Percentiles rank a stretch among this genome's conserved stretches.
phyloP scores from a whole-genome alignment of 2,329 filamentous ascomycete genomes.

The Biscogniauxia marginata region DNA sequence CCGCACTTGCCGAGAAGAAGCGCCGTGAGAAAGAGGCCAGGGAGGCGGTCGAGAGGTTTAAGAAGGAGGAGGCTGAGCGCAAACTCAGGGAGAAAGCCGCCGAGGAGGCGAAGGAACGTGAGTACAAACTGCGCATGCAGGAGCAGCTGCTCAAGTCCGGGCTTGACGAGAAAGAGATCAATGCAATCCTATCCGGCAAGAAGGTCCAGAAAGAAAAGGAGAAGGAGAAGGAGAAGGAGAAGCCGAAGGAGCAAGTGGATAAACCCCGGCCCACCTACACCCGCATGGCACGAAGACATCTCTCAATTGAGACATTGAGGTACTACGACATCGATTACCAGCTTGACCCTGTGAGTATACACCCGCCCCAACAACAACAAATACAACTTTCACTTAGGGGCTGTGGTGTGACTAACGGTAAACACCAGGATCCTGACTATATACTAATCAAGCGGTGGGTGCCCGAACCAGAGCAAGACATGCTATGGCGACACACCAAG shows the following conservation, averaged over 20 bases:
- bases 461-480: conserved; percentile 67
- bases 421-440: conserved; percentile 60
- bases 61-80: conserved; percentile 48
- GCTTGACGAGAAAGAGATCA: conserved; percentile 57
- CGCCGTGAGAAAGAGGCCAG: conserved; percentile 46
- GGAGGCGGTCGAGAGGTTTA: conserved; percentile 52
- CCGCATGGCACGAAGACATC: conserved; percentile 59
- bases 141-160: conserved; percentile 59
- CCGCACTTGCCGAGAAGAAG: conserved; percentile 44
- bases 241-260: conserved; percentile 13
- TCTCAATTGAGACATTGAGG: conserved; percentile 61
- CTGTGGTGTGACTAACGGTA: conserved; percentile 16
- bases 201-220: conserved; percentile 51
- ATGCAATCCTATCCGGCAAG: conserved; percentile 50
- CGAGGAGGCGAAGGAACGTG: conserved; percentile 45
- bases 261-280: conserved; percentile 55
- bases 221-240: conserved; percentile 34
- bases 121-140: conserved; percentile 55
- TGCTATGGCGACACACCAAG: conserved; percentile 70
- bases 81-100: conserved; percentile 41
- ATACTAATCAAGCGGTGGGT: conserved; percentile 74
- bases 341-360: conserved; percentile 50
- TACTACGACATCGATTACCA: conserved; percentile 57
- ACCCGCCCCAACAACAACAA: background rate
- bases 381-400: background rate